Evolutionary conservation across 495 filamentous ascomycete genomes (phyloP).

Genomic region (Penicillium subrubescens): DNA sequence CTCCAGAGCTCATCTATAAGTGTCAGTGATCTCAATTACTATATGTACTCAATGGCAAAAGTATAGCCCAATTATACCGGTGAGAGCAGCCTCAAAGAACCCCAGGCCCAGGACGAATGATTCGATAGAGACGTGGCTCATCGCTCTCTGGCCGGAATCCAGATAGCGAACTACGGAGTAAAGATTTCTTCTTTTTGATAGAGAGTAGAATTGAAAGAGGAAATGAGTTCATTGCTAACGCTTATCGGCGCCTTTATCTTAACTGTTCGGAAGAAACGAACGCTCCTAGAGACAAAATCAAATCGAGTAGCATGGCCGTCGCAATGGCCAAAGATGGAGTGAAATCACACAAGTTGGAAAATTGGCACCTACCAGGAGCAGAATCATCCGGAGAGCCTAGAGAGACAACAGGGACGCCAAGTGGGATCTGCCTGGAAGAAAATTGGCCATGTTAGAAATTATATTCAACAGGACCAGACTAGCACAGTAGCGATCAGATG

Average conservation of each 20-base stretch:
- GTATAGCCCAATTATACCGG: neutral
- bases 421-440: constrained; percentile 27
- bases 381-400: constrained; percentile 35
- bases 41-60: neutral
- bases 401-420: constrained; percentile 18
- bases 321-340: constrained; percentile 17
- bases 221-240: constrained; percentile 1
- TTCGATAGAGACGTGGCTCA: neutral
- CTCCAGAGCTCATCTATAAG: neutral
- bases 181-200: neutral
- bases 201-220: neutral
- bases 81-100: neutral
- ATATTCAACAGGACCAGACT: neutral
- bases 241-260: neutral
- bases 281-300: constrained; percentile 18
- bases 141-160: neutral
- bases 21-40: neutral
- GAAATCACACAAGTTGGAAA: constrained; percentile 29
- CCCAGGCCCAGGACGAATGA: neutral
- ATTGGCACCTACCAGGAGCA: constrained; percentile 49
- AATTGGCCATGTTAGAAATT: constrained; percentile 19
- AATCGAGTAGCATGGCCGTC: constrained; percentile 16
- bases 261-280: constrained; percentile 5
- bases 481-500: constrained; percentile 36
- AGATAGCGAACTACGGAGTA: neutral